Conservation (phyloP, 129 eudicot genomes). For the Lactuca saligna region DNA sequence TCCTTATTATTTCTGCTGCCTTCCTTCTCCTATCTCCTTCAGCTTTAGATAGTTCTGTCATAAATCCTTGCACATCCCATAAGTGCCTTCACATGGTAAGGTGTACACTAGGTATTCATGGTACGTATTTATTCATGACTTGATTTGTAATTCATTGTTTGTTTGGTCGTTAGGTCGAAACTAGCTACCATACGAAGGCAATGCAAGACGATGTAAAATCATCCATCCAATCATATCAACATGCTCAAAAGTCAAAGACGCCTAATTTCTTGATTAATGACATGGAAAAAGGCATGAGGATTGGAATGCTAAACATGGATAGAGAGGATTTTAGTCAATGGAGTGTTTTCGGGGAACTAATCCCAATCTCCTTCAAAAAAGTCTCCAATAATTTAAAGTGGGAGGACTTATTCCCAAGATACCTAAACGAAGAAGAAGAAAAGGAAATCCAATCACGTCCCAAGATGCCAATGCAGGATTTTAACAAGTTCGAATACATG, state of each 20-base stretch:
- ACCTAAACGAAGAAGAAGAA: slow-evolving; percentile 96
- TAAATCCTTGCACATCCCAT: too few relatives aligned
- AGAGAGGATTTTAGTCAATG: slow-evolving; percentile 74
- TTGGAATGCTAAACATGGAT: slow-evolving; percentile 79
- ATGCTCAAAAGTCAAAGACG: slow-evolving; percentile 22
- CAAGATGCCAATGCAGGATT: slow-evolving; percentile 72
- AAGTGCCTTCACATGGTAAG: too few relatives aligned
- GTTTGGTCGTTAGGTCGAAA: too few relatives aligned
- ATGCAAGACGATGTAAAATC: too few relatives aligned
- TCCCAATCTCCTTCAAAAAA: slow-evolving; percentile 39
- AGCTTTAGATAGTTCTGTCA: too few relatives aligned
- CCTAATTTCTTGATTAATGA: slow-evolving; percentile 65
- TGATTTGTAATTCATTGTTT: too few relatives aligned
- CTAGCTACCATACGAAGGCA: too few relatives aligned
- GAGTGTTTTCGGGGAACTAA: slow-evolving; percentile 44
- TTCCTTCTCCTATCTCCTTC: too few relatives aligned
- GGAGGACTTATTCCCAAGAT: slow-evolving; percentile 82
- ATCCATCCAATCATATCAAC: too few relatives aligned
- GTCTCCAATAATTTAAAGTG: slow-evolving; percentile 66
- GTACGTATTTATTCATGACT: too few relatives aligned
- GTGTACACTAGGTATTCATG: too few relatives aligned
- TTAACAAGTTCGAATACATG: slow-evolving; percentile 42
- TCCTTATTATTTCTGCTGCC: too few relatives aligned
- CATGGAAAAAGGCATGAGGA: slow-evolving; percentile 54
- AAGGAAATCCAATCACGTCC: slow-evolving; percentile 57